Conservation (phyloP, 805 yeast species). For the Candida boidinii region DNA sequence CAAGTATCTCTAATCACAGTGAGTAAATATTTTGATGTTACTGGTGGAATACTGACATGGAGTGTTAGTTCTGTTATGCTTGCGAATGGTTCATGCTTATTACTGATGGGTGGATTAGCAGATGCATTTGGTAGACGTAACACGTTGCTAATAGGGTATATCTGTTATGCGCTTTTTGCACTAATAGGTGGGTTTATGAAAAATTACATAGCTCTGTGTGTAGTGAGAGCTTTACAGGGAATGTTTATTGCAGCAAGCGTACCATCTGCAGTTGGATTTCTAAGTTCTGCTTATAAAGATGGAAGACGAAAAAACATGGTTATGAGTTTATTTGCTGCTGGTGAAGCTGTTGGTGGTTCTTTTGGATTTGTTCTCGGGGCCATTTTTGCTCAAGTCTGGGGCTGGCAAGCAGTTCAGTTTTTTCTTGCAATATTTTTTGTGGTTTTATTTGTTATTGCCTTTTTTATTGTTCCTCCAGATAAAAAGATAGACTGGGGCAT, state of each 20-base stretch:
- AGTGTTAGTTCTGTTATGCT: constrained; percentile 29
- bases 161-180: constrained; percentile 22
- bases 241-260: constrained; percentile 26
- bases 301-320: constrained; percentile 27
- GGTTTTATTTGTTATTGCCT: constrained; percentile 12
- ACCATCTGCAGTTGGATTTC: constrained; percentile 34
- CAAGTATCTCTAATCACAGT: constrained; percentile 28
- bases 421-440: constrained; percentile 29
- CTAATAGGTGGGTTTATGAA: constrained; percentile 30
- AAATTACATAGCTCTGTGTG: constrained; percentile 27
- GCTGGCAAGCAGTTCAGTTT: constrained; percentile 30
- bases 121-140: constrained; percentile 37
- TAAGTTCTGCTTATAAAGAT: constrained; percentile 26
- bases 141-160: constrained; percentile 27
- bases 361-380: constrained; percentile 35
- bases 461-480: constrained; percentile 26
- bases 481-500: constrained; percentile 8
- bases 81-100: constrained; percentile 34
- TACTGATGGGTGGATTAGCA: constrained; percentile 38
- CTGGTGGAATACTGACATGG: constrained; percentile 38
- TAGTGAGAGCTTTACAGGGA: constrained; percentile 33
- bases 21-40: constrained; percentile 25
- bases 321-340: constrained; percentile 28
- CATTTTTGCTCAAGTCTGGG: constrained; percentile 22
- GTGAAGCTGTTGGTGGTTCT: constrained; percentile 34